Evolutionary conservation across 805 yeast genomes (phyloP), one percentile per base, ranked within the genome.

Genomic region (Cyberlindnera amylophila): DNA sequence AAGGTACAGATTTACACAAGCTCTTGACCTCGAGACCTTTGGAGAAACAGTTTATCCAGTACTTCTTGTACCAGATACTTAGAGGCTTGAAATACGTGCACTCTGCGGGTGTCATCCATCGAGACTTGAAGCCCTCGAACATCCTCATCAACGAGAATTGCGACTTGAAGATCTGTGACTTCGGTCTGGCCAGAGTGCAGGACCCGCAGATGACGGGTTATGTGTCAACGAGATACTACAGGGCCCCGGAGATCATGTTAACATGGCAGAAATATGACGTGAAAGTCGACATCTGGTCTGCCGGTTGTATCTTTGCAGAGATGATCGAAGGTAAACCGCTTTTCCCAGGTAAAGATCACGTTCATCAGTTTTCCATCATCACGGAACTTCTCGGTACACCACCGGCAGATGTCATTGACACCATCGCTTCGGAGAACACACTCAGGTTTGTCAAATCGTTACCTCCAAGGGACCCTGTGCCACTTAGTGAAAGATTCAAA

Each of bases 161-260:
- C 65, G 96, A 87, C 65, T 72, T 87, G 61, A 87, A 87, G 64
- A 87, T 87, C 55, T 87, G 96, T 67, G 96, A 87, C 64, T 87
- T 91, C 62, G 99, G 99, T 17, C 72, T 91, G 47, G 98, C 98
- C 27, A 77, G 99, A 61, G 86, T 91, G 59, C 97, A 91, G 70
- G 99, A 91, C 67, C 96, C 97, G 12, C 98, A 91, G 64, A 91
- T 91, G 99, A 91, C 98, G 1, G 99, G 98, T 9, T 91, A 91
- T 63, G 99, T 91, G 14, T 84, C 95, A 5, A 91, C 99, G 4
- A 68, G 99, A 58, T 91, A 89, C 70, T 91, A 91, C 66, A 77
- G 99, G 49, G 99, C 98, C 0, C 99, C 99, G 2, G 99, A 91
- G 63, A 91, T 91, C 65, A 91, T 91, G 99, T 75, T 91, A 51